phyloP scores from a whole-genome alignment of 805 yeast species.

The Priceomyces haplophilus region DNA sequence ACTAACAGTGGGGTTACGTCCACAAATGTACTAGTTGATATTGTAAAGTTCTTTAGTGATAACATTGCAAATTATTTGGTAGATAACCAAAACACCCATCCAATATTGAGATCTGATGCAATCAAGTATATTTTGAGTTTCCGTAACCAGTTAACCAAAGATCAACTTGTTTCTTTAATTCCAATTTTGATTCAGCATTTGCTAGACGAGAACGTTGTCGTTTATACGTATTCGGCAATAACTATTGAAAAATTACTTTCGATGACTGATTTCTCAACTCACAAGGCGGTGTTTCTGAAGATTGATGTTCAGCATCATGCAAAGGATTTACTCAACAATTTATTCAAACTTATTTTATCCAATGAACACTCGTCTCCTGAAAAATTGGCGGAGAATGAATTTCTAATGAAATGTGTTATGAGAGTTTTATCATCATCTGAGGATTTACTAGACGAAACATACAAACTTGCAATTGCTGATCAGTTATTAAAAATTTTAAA shows the following conservation, averaged over 20 bases:
- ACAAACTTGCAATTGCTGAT: constrained; percentile 48
- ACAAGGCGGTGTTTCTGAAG: constrained; percentile 63
- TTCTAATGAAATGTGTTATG: constrained; percentile 84
- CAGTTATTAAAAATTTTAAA: constrained; percentile 69
- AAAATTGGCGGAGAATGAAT: constrained; percentile 92
- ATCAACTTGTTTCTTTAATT: constrained; percentile 73
- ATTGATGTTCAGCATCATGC: constrained; percentile 63
- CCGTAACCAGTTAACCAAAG: constrained; percentile 88
- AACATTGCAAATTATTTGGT: constrained; percentile 82
- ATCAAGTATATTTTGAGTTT: constrained; percentile 86
- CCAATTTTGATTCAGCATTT: constrained; percentile 76
- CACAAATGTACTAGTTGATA: constrained; percentile 80
- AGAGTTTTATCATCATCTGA: constrained; percentile 73
- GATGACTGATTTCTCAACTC: constrained; percentile 56
- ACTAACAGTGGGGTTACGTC: constrained; percentile 84
- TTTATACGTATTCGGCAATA: constrained; percentile 89
- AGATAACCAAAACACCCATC: constrained; percentile 48
- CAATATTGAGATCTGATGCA: constrained; percentile 87
- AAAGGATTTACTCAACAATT: constrained; percentile 57
- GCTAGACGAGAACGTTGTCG: constrained; percentile 61
- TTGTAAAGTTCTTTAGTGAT: constrained; percentile 76
- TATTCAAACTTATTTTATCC: constrained; percentile 61
- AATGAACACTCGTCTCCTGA: constrained; percentile 64
- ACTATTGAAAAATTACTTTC: constrained; percentile 87
- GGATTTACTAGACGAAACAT: constrained; percentile 48